Percentiles rank a stretch among this genome's conserved stretches.
These are phyloP conservation scores for Verticillium nonalfalfae DNA, from an alignment of 2,329 filamentous ascomycete genomes.

Conservation along the genomic window DNA sequence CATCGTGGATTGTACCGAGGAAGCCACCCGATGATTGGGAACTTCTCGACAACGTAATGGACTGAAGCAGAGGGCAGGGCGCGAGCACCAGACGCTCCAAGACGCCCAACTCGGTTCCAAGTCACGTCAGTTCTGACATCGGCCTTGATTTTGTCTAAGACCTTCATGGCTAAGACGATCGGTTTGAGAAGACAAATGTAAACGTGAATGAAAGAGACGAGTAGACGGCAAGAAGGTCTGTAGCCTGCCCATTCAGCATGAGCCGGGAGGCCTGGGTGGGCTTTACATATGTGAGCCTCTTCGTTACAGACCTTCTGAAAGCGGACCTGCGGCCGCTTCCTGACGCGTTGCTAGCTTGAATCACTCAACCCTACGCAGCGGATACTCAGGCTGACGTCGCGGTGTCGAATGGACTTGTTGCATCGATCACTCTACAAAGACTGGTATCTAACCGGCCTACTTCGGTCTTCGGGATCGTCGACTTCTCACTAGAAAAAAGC, in stretches of 20 bases:
- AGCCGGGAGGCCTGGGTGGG: neutral
- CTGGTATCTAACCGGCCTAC: neutral
- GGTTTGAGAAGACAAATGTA: neutral
- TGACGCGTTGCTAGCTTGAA: neutral
- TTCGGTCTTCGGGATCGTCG: neutral
- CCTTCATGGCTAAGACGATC: slow-evolving; percentile 11
- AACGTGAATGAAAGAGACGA: neutral
- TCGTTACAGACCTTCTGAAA: neutral
- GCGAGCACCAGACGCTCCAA: slow-evolving; percentile 19
- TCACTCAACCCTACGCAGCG: neutral
- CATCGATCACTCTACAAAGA: neutral
- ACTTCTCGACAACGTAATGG: slow-evolving; percentile 53
- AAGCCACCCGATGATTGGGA: slow-evolving; percentile 57
- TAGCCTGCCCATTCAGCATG: neutral
- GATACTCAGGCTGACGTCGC: neutral
- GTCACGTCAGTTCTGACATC: slow-evolving; percentile 30
- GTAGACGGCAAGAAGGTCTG: neutral
- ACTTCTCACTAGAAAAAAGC: neutral
- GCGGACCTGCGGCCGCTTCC: neutral
- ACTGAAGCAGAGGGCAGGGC: slow-evolving; percentile 43
- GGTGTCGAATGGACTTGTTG: neutral
- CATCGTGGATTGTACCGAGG: slow-evolving; percentile 55
- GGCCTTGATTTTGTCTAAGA: slow-evolving; percentile 17
- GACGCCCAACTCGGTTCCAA: slow-evolving; percentile 23
- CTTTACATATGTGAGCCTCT: too few relatives aligned